Evolutionary conservation across 2,329 filamentous ascomycete genomes (phyloP).

Genomic region (Clarireedia homoeocarpa): DNA sequence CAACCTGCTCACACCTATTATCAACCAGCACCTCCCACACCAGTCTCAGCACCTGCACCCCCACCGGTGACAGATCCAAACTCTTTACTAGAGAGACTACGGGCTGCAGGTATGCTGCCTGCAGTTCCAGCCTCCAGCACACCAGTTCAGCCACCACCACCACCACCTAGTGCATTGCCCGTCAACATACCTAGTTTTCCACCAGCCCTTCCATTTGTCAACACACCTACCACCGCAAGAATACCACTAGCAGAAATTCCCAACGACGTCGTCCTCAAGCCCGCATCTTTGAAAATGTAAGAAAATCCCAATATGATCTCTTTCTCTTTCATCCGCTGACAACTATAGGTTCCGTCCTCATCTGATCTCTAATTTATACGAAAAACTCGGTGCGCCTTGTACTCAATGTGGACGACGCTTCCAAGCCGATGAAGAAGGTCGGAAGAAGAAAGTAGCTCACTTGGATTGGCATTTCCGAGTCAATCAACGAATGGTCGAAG

Average conservation of each 20-base stretch:
- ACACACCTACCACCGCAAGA: constrained; percentile 19
- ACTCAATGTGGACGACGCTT: constrained; percentile 89
- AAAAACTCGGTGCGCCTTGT: constrained; percentile 77
- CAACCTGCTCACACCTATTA: constrained; percentile 33
- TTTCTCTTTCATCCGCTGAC: constrained; percentile 12
- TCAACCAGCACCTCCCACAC: constrained; percentile 25
- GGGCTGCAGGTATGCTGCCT: constrained; percentile 59
- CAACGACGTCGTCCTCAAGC: constrained; percentile 52
- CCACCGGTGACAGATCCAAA: constrained; percentile 33
- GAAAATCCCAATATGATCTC: constrained; percentile 25
- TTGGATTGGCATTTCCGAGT: constrained; percentile 98
- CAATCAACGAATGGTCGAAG: constrained; percentile 80
- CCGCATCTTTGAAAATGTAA: constrained; percentile 67
- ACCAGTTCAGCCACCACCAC: constrained; percentile 29
- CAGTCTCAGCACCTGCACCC: constrained; percentile 32
- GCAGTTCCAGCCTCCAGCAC: constrained; percentile 36
- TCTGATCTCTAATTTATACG: constrained; percentile 67
- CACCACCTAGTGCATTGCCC: constrained; percentile 36
- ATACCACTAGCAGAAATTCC: constrained; percentile 23
- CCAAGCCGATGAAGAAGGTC: constrained; percentile 65
- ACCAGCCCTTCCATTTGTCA: constrained; percentile 26
- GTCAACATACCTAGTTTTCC: constrained; percentile 25
- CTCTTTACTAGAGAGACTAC: constrained; percentile 58
- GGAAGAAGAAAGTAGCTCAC: constrained; percentile 79
- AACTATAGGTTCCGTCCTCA: constrained; percentile 59